A percentile compares a stretch with the other conserved stretches of the same genome.
These are phyloP conservation scores for Circinella umbellata DNA, from an alignment of 371 early-diverging fungal species.

Conservation along the genomic window DNA sequence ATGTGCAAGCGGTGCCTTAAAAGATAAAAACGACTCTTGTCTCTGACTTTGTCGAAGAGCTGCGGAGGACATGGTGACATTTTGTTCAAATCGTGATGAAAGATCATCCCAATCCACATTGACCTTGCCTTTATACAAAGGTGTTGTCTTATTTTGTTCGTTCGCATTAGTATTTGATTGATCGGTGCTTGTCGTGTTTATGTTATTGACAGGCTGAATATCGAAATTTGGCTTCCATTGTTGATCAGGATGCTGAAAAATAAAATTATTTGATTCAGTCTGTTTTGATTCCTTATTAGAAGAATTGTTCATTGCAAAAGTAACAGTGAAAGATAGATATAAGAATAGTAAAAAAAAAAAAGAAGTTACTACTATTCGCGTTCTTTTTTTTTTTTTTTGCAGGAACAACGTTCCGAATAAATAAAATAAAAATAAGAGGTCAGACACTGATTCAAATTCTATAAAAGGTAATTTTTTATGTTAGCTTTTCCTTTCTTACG, in stretches of 20 bases:
- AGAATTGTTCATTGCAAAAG: not conserved
- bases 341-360: not conserved
- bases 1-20: constrained; percentile 2
- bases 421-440: too few species aligned
- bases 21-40: not conserved
- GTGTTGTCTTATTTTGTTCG: not conserved
- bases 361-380: too few species aligned
- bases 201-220: not conserved
- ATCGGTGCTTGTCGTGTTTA: not conserved
- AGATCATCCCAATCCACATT: not conserved
- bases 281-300: not conserved
- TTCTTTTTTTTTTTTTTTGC: too few species aligned
- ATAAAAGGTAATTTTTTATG: too few species aligned
- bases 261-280: not conserved
- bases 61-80: not conserved
- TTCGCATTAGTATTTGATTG: not conserved
- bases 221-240: constrained; percentile 37
- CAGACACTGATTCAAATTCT: too few species aligned
- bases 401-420: too few species aligned
- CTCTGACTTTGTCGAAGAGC: not conserved
- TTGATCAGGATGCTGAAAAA: constrained; percentile 78
- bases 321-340: not conserved
- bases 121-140: not conserved
- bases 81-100: constrained; percentile 1
- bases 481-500: not conserved